Percentiles rank a stretch among this genome's conserved stretches.
phyloP scores from a whole-genome alignment of 148 eudicot species.

The Camellia lanceoleosa region DNA sequence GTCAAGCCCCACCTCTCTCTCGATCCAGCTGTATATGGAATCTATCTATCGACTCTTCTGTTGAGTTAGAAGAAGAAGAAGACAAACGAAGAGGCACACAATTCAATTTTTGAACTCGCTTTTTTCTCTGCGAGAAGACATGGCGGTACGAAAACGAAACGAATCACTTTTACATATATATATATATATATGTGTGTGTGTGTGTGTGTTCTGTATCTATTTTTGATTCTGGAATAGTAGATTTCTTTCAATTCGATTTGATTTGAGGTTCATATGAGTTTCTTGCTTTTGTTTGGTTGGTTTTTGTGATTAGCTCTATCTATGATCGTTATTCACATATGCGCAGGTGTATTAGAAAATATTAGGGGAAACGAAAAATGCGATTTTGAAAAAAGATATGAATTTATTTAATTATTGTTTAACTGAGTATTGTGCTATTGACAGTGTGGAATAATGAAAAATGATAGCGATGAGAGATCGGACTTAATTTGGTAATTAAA shows the following conservation, averaged over 20 bases:
- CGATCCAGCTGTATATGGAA: constrained; percentile 7
- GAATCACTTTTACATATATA: neutral
- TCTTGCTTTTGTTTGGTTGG: neutral
- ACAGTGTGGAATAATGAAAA: too few relatives aligned
- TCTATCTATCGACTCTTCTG: neutral
- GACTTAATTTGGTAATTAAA: too few relatives aligned
- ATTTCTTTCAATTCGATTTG: neutral
- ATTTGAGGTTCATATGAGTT: neutral
- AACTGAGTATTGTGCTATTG: too few relatives aligned
- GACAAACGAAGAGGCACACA: neutral
- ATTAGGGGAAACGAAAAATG: too few relatives aligned
- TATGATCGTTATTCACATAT: neutral
- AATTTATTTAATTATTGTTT: too few relatives aligned
- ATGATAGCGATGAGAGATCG: too few relatives aligned
- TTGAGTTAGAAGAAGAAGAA: neutral
- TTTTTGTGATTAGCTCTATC: neutral
- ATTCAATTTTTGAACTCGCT: neutral
- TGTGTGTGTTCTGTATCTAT: neutral
- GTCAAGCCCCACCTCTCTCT: neutral
- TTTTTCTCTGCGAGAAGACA: neutral
- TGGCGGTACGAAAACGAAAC: constrained; percentile 15
- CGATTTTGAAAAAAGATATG: too few relatives aligned
- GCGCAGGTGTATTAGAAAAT: too few relatives aligned
- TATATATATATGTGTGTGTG: neutral
- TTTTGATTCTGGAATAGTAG: neutral